phyloP scores from a whole-genome alignment of 768 basidiomycete species.

The Collybia sordida region DNA sequence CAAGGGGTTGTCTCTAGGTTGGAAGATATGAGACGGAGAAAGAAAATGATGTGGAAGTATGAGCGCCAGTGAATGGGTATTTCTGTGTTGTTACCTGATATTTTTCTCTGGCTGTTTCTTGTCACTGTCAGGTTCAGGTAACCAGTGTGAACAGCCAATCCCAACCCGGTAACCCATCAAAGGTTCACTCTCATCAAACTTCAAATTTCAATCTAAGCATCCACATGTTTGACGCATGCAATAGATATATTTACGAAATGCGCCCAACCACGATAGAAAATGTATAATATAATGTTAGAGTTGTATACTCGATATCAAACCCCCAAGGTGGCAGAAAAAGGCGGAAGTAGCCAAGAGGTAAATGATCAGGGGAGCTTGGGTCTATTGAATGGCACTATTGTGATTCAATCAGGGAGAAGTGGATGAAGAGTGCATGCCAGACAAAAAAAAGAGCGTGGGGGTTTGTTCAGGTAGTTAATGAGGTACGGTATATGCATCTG shows the following conservation, averaged over 20 bases:
- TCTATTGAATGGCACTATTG: slow-evolving; percentile 6
- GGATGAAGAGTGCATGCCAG: slow-evolving; percentile 3
- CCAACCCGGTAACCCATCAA: slow-evolving; percentile 16
- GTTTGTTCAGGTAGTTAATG: slow-evolving; percentile 14
- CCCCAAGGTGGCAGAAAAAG: neutral
- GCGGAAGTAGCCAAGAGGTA: neutral
- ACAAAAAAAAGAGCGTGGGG: slow-evolving; percentile 21
- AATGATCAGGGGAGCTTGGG: neutral
- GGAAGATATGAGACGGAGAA: neutral
- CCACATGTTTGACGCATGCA: slow-evolving; percentile 9
- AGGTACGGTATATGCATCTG: slow-evolving; percentile 22
- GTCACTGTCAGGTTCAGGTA: slow-evolving; percentile 16
- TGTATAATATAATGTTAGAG: slow-evolving; percentile 9
- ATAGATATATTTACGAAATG: slow-evolving; percentile 12
- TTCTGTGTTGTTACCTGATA: slow-evolving; percentile 7
- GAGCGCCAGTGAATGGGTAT: neutral
- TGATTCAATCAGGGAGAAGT: slow-evolving; percentile 3
- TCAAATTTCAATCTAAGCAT: slow-evolving; percentile 7
- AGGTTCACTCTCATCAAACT: slow-evolving; percentile 7
- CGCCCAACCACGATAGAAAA: neutral
- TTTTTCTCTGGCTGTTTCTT: slow-evolving; percentile 11
- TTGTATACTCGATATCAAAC: too few species aligned
- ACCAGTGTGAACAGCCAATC: slow-evolving; percentile 17
- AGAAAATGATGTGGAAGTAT: neutral
- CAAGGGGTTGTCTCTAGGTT: neutral